A percentile compares a stretch with the other conserved stretches of the same genome.
Evolutionary conservation across 140 eudicot genomes (phyloP).

Genomic region (Oenanthe javanica): DNA sequence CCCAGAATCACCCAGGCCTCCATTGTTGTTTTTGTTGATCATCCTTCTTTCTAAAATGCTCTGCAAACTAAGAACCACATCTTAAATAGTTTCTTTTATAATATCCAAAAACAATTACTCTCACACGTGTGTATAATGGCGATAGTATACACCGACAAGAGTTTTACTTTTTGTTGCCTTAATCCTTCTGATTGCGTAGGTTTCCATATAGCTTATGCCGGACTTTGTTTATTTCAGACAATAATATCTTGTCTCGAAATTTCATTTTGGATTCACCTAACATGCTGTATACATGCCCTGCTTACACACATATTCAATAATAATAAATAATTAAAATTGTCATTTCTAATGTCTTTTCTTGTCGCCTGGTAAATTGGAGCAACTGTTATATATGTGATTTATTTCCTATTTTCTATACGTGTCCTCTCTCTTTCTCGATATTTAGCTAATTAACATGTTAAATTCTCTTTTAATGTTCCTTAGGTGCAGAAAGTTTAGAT

Average conservation of each 20-base stretch:
- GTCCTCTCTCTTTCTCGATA: not conserved
- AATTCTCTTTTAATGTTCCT: not conserved
- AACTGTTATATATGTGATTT: not conserved
- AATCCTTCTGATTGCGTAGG: not conserved
- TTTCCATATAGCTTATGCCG: not conserved
- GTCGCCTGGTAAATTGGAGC: not conserved
- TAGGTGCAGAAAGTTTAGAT: slow-evolving; percentile 26
- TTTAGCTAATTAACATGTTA: not conserved
- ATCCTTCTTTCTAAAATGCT: not conserved
- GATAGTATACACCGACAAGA: not conserved
- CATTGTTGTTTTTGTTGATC: not conserved
- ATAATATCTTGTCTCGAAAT: not conserved
- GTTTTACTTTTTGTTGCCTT: not conserved
- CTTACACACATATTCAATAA: not conserved
- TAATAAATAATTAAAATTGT: not conserved
- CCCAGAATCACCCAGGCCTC: not conserved
- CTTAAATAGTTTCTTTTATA: not conserved
- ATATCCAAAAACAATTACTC: not conserved
- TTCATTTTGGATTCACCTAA: not conserved
- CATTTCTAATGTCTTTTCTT: not conserved
- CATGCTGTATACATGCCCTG: not conserved
- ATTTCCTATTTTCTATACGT: not conserved
- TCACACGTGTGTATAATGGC: not conserved
- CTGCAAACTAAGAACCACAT: not conserved
- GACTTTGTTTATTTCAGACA: not conserved